Conservation (phyloP, 1,284 basidiomycete species). For the Omphalotus olearius region DNA sequence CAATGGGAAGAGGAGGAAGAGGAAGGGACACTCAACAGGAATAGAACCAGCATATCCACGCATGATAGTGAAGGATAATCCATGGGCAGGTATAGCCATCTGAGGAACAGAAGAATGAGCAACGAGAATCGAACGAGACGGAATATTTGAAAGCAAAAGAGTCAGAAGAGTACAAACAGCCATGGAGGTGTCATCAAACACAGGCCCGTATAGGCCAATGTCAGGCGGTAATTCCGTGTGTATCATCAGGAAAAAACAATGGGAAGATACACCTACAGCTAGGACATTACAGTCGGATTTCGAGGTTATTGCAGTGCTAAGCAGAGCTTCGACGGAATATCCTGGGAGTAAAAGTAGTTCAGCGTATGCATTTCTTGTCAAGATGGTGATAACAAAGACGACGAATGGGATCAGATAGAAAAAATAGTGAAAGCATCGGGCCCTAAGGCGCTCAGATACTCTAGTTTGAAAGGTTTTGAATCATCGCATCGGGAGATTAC, state of each 20-base stretch:
- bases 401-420: constrained; percentile 51
- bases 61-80: too few relatives aligned
- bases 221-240: constrained; percentile 80
- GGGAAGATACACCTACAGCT: too few relatives aligned
- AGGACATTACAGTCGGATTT: too few relatives aligned
- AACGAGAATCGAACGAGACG: neutral
- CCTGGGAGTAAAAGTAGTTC: neutral
- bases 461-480: constrained; percentile 75
- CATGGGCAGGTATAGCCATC: neutral
- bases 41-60: too few relatives aligned
- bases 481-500: constrained; percentile 45
- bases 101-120: too few relatives aligned
- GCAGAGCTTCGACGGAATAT: neutral
- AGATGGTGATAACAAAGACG: constrained; percentile 14
- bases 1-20: too few relatives aligned
- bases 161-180: constrained; percentile 68
- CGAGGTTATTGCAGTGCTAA: too few relatives aligned
- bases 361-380: neutral
- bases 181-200: constrained; percentile 67
- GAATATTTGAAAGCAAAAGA: constrained; percentile 8
- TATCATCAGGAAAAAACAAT: constrained; percentile 41
- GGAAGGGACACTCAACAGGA: neutral
- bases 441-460: constrained; percentile 71
- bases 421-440: constrained; percentile 66
- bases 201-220: constrained; percentile 26